Conservation (phyloP, 805 yeast genomes). For the Starmerella davenportii region DNA sequence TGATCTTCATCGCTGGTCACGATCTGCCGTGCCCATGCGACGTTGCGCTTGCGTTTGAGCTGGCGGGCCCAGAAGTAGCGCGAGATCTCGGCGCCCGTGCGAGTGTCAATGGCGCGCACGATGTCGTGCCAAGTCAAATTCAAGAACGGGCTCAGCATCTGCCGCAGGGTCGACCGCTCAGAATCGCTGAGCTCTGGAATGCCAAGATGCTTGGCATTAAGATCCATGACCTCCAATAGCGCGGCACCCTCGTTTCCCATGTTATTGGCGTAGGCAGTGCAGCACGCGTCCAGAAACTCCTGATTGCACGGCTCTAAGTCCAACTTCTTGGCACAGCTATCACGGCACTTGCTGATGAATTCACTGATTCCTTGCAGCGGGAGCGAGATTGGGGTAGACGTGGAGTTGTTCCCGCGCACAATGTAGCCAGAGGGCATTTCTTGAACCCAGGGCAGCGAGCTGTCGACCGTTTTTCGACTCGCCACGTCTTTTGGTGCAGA, state of each 20-base stretch:
- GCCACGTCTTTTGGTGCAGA: too few relatives aligned
- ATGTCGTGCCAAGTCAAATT: constrained; percentile 73
- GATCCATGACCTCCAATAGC: constrained; percentile 26
- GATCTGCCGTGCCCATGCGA: background rate
- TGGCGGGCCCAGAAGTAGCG: constrained; percentile 64
- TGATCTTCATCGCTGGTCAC: background rate
- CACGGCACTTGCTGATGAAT: constrained; percentile 38
- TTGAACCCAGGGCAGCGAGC: constrained; percentile 42
- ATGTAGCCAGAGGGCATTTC: constrained; percentile 63
- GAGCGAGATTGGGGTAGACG: constrained; percentile 49
- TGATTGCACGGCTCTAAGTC: constrained; percentile 45
- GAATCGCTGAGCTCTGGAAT: constrained; percentile 60
- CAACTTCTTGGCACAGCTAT: constrained; percentile 35
- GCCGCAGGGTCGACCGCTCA: constrained; percentile 55
- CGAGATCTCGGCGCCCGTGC: constrained; percentile 58
- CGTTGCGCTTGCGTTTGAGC: background rate
- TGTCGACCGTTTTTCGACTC: constrained; percentile 15
- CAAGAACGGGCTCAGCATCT: constrained; percentile 40
- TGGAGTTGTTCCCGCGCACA: constrained; percentile 55
- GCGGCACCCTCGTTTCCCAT: constrained; percentile 38
- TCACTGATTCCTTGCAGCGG: constrained; percentile 28
- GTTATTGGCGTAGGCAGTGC: constrained; percentile 35
- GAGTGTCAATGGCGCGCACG: constrained; percentile 50
- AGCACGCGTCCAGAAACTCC: constrained; percentile 62
- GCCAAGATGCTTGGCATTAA: constrained; percentile 41